Conservation (phyloP, 257 asterid species). For the Mentha longifolia region DNA sequence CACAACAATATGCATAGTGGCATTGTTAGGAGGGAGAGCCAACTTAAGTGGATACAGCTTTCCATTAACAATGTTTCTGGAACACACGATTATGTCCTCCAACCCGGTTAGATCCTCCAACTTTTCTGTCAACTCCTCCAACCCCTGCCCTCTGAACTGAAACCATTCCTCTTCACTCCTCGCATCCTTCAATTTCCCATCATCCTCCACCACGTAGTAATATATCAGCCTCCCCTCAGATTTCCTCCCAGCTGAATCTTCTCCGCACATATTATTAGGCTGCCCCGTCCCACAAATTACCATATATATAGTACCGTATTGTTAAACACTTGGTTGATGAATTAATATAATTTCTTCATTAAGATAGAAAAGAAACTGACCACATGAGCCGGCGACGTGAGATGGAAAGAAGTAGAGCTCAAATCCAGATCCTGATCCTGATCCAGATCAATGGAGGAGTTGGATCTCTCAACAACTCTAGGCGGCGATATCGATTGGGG, state of each 20-base stretch:
- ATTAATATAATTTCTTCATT: too few relatives aligned
- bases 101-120: constrained; percentile 78
- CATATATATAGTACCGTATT: too few relatives aligned
- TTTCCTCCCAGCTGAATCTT: constrained; percentile 42
- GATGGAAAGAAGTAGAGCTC: constrained; percentile 50
- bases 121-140: constrained; percentile 65
- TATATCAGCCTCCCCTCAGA: constrained; percentile 71
- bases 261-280: constrained; percentile 38
- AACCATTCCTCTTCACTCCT: constrained; percentile 54
- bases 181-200: too few relatives aligned
- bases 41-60: constrained; percentile 81
- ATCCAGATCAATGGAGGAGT: constrained; percentile 45
- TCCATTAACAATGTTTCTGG: constrained; percentile 61
- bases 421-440: constrained; percentile 31
- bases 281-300: too few relatives aligned
- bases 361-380: constrained; percentile 40
- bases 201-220: constrained; percentile 66
- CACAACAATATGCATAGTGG: constrained; percentile 81
- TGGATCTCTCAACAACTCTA: constrained; percentile 36
- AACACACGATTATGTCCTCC: constrained; percentile 66
- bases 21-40: constrained; percentile 90
- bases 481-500: constrained; percentile 52
- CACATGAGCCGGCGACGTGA: constrained; percentile 38
- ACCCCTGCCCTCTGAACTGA: constrained; percentile 68
- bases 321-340: too few relatives aligned